phyloP scores from a whole-genome alignment of 2,329 filamentous ascomycete genomes.

The Nothopassalora personata region DNA sequence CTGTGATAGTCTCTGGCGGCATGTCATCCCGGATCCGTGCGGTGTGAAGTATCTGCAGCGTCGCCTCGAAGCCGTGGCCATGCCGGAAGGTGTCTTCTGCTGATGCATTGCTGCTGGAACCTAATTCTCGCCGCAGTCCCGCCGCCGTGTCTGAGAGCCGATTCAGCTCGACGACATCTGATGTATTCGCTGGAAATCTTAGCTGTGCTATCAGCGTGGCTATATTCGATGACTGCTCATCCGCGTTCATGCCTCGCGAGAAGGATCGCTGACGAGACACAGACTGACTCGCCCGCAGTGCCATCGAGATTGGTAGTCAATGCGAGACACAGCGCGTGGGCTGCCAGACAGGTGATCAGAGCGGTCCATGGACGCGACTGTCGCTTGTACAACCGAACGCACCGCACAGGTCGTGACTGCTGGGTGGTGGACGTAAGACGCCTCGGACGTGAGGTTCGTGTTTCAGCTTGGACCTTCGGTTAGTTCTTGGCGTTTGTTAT shows the following conservation, averaged over 20 bases:
- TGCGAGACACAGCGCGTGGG: conserved; percentile 12
- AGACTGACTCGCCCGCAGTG: conserved; percentile 19
- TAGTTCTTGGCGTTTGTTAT: not conserved
- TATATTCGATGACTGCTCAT: conserved; percentile 23
- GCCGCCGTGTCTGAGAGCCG: conserved; percentile 16
- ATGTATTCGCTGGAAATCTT: conserved; percentile 5
- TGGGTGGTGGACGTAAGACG: not conserved
- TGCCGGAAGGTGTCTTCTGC: conserved; percentile 30
- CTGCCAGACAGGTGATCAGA: conserved; percentile 6
- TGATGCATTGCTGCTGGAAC: conserved; percentile 5
- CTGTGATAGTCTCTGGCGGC: conserved; percentile 9
- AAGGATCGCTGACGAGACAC: conserved; percentile 23
- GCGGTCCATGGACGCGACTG: conserved; percentile 8
- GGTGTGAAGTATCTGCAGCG: conserved; percentile 19
- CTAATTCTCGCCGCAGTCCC: conserved; percentile 19
- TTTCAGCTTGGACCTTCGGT: not conserved
- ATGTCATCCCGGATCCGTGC: conserved; percentile 11
- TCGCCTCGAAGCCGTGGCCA: conserved; percentile 27
- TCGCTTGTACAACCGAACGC: not conserved
- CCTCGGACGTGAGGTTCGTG: not conserved
- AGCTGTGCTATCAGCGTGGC: conserved; percentile 24
- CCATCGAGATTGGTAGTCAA: conserved; percentile 19
- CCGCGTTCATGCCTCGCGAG: conserved; percentile 24
- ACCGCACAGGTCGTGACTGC: not conserved
- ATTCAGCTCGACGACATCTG: conserved; percentile 12